Evolutionary conservation across 495 filamentous ascomycete genomes (phyloP), one percentile per base, ranked within the genome.

Genomic region (Lentithecium fluviatile): DNA sequence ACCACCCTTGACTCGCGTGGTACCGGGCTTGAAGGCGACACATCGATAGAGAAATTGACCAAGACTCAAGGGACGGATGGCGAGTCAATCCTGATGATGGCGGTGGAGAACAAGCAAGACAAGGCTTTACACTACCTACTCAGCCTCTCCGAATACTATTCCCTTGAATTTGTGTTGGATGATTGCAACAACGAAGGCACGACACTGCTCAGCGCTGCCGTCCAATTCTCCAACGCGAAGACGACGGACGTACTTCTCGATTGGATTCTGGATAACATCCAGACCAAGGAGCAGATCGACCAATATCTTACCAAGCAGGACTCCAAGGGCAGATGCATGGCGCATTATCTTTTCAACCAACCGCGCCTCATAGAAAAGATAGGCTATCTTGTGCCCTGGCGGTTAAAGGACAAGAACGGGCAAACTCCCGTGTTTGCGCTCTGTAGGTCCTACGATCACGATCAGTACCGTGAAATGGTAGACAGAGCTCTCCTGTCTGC

Each of bases 71-170:
- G 91, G 65, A 78, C 82, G 19, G 80, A 83, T 25, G 93, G 94
- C 1, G 87, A 96, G 68, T 96, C 92, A 5, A 82, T 97, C 19
- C 81, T 85, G 15, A 99, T 97, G 95, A 97, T 99, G 91, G 91
- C 93, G 7, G 82, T 97, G 32, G 91, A 96, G 67, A 82, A 85
- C 53, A 80, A 83, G 25, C 87, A 87, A 54, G 75, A 80, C 7
- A 82, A 87, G 43, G 84, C 83, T 26, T 70, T 99, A 23, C 81
- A 75, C 25, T 97, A 95, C 71, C 79, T 99, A 4, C 74, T 99
- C 8, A 85, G 82, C 25, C 73, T 96, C 11, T 76, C 81, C 38
- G 81, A 90, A 51, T 89, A 88, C 69, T 96, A 85, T 70, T 80
- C 90, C 0, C 64, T 82, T 3, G 75, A 82, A 2, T 75, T 82